Evolutionary conservation across 495 filamentous ascomycete species (phyloP), one percentile per base, ranked within the genome.

Genomic region (Hypoxylon fuscum): DNA sequence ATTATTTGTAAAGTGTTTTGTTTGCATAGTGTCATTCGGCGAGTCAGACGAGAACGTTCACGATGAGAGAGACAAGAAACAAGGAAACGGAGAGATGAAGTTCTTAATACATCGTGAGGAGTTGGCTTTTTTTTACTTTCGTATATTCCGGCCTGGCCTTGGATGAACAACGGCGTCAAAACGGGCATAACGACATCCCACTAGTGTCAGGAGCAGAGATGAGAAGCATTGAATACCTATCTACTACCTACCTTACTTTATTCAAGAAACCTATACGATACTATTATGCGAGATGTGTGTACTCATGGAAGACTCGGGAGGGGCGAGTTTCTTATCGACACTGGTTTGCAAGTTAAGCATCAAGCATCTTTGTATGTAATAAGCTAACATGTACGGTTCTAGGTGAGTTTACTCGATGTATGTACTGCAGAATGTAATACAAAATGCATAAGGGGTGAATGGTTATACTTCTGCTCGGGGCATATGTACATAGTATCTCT

Each of bases 1-100:
- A 53, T 62, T 55, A 61, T 51, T 27, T 54, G 52, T 66, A 58
- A 54, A 60, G 7, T 57, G 52, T 58, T 64, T 58, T 57, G 52
- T 58, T 64, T 58, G 52, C 53, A 62, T 58, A 55, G 14, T 42
- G 57, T 43, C 37, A 32, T 32, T 46, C 37, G 11, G 53, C 57
- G 21, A 32, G n/a, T 43, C 18, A 32, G 32, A 50, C 62, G 32
- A 49, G 35, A 38, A 41, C 44, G 50, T 38, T 32, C 32, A 61
- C 32, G 55, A 55, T 41, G 21, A 42, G 57, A 43, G 42, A 57
- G 27, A 58, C 9, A 41, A 45, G 14, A 29, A 18, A 21, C 12
- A 47, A 57, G 49, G 52, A 27, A 49, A 53, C 12, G 53, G 52
- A 48, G 51, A 54, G 37, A 58, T 25, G 52, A 62, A 12, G 14